phyloP scores from a whole-genome alignment of 2,329 filamentous ascomycete species.

The Cordyceps fumosorosea region DNA sequence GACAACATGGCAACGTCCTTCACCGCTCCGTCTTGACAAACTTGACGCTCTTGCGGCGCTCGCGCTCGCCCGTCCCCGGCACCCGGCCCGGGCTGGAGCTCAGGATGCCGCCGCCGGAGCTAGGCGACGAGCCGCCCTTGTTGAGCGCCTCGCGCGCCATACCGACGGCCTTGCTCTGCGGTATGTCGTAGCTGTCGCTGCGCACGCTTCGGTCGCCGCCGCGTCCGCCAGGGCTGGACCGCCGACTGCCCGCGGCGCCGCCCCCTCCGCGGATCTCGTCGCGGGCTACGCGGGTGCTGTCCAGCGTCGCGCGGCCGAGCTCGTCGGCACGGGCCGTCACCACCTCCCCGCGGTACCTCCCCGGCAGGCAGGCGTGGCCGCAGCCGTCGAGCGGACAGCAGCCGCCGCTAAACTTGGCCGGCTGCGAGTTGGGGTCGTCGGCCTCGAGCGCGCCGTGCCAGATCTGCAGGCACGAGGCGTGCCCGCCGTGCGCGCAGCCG shows the following conservation, averaged over 20 bases:
- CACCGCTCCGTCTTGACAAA: conserved; percentile 40
- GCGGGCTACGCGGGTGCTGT: conserved; percentile 24
- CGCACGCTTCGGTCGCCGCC: conserved; percentile 22
- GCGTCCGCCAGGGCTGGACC: conserved; percentile 21
- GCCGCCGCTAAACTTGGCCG: conserved; percentile 40
- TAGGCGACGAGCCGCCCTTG: conserved; percentile 18
- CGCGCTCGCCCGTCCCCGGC: conserved; percentile 35
- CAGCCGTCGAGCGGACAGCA: conserved; percentile 61
- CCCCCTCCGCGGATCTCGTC: conserved; percentile 20
- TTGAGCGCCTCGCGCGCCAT: conserved; percentile 49
- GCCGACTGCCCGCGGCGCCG: conserved; percentile 17
- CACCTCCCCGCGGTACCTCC: conserved; percentile 45
- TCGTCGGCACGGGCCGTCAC: conserved; percentile 43
- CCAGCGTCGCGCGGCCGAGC: conserved; percentile 40
- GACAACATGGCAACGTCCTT: neutral
- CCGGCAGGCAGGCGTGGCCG: conserved; percentile 56
- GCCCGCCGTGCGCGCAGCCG: conserved; percentile 56
- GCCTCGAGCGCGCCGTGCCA: conserved; percentile 45
- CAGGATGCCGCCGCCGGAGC: conserved; percentile 28
- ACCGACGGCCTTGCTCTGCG: conserved; percentile 54
- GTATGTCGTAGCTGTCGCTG: conserved; percentile 48
- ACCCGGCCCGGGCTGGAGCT: conserved; percentile 44
- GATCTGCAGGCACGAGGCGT: conserved; percentile 50
- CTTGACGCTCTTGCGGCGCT: conserved; percentile 59
- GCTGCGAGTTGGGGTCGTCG: conserved; percentile 16